Percentiles rank a stretch among this genome's conserved stretches.
Evolutionary conservation across 2,329 filamentous ascomycete species (phyloP).

Genomic region (Aspergillus amoenus): DNA sequence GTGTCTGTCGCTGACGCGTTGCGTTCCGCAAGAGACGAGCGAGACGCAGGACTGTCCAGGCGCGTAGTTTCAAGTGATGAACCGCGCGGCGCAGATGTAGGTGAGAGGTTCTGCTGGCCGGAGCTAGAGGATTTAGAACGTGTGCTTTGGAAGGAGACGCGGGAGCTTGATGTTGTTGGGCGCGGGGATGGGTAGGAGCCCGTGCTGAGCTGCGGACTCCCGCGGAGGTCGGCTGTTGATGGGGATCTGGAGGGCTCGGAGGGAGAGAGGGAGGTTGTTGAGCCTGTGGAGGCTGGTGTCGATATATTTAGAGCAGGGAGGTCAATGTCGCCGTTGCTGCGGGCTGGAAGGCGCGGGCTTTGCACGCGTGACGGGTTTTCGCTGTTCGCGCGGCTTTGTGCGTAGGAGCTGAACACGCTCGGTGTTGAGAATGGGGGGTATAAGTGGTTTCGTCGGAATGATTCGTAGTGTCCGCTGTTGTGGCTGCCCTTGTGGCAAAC

Average conservation of each 20-base stretch:
- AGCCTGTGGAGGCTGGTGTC: constrained; percentile 34
- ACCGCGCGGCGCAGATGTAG: constrained; percentile 25
- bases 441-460: constrained; percentile 82
- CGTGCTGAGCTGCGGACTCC: constrained; percentile 17
- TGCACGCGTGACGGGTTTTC: constrained; percentile 46
- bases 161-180: constrained; percentile 32
- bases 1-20: constrained; percentile 23
- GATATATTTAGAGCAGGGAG: constrained; percentile 30
- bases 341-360: constrained; percentile 42
- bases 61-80: constrained; percentile 26
- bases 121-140: constrained; percentile 26
- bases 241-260: constrained; percentile 17
- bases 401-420: constrained; percentile 72
- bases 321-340: constrained; percentile 31
- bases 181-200: constrained; percentile 20
- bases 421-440: constrained; percentile 79
- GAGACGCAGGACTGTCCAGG: constrained; percentile 25
- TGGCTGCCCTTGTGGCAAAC: constrained; percentile 96
- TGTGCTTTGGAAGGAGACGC: constrained; percentile 34
- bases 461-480: constrained; percentile 95
- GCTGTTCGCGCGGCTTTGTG: constrained; percentile 61
- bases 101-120: constrained; percentile 25
- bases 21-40: constrained; percentile 24
- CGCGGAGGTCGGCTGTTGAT: constrained; percentile 14
- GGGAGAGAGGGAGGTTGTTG: constrained; percentile 30